Evolutionary conservation across 2,329 filamentous ascomycete genomes (phyloP).

Genomic region (Phialocephala sp.): DNA sequence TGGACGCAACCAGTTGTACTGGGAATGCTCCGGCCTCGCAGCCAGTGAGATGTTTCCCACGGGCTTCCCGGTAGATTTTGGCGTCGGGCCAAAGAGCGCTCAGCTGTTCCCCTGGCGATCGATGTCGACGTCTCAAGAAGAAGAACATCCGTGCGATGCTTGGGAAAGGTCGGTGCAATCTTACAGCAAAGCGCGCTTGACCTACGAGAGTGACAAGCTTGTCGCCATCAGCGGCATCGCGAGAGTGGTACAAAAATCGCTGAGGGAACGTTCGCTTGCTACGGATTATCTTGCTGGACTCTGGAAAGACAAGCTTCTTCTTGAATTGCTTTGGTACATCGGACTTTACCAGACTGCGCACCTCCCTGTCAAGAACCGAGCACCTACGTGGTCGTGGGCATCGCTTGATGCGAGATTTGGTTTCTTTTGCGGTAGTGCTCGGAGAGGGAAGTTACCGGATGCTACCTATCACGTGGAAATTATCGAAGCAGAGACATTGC

Average conservation of each 20-base stretch:
- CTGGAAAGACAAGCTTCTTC: neutral
- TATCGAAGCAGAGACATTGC: neutral
- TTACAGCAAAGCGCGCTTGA: neutral
- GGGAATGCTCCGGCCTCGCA: neutral
- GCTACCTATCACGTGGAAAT: neutral
- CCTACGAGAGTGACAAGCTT: neutral
- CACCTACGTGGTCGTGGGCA: neutral
- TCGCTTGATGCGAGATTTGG: neutral
- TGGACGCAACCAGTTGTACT: neutral
- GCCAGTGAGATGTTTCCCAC: neutral
- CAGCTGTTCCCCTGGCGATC: neutral
- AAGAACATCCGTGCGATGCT: neutral
- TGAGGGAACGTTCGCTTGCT: neutral
- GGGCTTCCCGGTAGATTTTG: neutral
- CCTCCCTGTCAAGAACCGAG: neutral
- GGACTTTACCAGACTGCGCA: neutral
- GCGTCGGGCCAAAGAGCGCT: neutral
- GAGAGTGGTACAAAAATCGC: neutral
- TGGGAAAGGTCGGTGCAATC: neutral
- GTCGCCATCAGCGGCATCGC: neutral
- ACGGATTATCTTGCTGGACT: neutral
- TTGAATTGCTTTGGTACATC: neutral
- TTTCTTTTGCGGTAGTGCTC: too few species aligned
- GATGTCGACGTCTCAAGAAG: too few species aligned
- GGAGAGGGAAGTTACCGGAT: neutral